Conservation (phyloP, 495 filamentous ascomycete genomes). For the Tuber calosporum region DNA sequence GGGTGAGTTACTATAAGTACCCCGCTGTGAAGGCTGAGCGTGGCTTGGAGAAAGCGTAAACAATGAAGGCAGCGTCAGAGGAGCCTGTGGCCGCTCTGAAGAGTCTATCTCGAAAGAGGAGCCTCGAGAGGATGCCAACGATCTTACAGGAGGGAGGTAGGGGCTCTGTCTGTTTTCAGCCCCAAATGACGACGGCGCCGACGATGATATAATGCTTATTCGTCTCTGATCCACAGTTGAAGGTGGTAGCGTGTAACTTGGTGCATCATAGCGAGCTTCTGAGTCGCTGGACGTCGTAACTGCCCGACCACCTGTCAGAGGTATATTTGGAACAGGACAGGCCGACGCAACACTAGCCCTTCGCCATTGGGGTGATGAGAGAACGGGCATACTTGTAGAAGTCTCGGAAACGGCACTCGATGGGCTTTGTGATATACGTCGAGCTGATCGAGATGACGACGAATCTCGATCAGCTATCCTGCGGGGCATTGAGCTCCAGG, state of each 20-base stretch:
- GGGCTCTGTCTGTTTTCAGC: slow-evolving; percentile 35
- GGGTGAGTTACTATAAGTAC: slow-evolving; percentile 12
- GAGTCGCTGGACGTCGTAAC: slow-evolving; percentile 28
- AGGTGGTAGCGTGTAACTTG: slow-evolving; percentile 27
- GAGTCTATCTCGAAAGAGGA: slow-evolving; percentile 39
- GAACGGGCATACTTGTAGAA: slow-evolving; percentile 33
- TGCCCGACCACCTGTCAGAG: slow-evolving; percentile 32
- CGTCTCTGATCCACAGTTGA: slow-evolving; percentile 33
- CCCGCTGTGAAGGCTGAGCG: slow-evolving; percentile 19
- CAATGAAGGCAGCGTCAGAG: slow-evolving; percentile 29
- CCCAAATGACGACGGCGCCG: slow-evolving; percentile 28
- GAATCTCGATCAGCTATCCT: slow-evolving; percentile 36
- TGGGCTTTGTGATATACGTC: slow-evolving; percentile 33
- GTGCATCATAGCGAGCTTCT: slow-evolving; percentile 37
- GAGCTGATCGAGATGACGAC: slow-evolving; percentile 31
- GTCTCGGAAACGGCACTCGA: slow-evolving; percentile 35
- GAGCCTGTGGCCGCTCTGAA: slow-evolving; percentile 23
- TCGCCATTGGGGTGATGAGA: slow-evolving; percentile 33
- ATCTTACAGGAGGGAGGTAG: slow-evolving; percentile 37
- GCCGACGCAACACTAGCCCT: slow-evolving; percentile 22
- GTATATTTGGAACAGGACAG: slow-evolving; percentile 31
- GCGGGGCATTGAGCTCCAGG: slow-evolving; percentile 27
- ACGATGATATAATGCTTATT: slow-evolving; percentile 37
- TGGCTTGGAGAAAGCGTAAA: slow-evolving; percentile 24
- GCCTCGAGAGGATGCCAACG: slow-evolving; percentile 39